These are phyloP conservation scores for Ascochyta clinopodiicola DNA, from an alignment of 2,329 filamentous ascomycete species.

Conservation along the genomic window DNA sequence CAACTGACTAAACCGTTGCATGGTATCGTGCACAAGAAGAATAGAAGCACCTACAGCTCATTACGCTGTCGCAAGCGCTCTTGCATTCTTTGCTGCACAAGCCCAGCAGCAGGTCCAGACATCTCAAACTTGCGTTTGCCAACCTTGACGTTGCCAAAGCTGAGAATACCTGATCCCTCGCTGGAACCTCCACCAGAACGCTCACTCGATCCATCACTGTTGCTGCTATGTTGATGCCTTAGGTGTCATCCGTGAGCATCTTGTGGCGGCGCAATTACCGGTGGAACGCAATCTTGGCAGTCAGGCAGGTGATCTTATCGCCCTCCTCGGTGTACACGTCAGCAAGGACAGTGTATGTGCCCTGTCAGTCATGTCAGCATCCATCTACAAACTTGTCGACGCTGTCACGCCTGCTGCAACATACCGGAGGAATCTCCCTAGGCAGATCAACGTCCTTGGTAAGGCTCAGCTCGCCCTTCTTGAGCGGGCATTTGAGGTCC, in stretches of 20 bases:
- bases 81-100: constrained; percentile 39
- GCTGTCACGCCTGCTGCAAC: constrained; percentile 47
- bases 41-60: constrained; percentile 36
- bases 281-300: constrained; percentile 71
- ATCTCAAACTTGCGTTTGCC: constrained; percentile 43
- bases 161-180: constrained; percentile 10
- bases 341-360: constrained; percentile 86
- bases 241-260: constrained; percentile 5
- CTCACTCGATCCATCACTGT: background rate
- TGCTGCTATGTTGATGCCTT: constrained; percentile 8
- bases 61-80: constrained; percentile 37
- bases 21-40: constrained; percentile 26
- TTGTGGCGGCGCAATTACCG: constrained; percentile 39
- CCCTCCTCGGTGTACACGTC: constrained; percentile 80
- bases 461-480: constrained; percentile 76
- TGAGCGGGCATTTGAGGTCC: constrained; percentile 85
- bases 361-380: constrained; percentile 58
- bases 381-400: background rate
- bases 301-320: constrained; percentile 83
- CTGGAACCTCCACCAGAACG: background rate
- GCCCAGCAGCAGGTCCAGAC: constrained; percentile 44
- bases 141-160: constrained; percentile 28
- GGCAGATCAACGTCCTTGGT: constrained; percentile 86
- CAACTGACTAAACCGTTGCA: constrained; percentile 18
- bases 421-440: constrained; percentile 83